phyloP scores from a whole-genome alignment of 2,329 filamentous ascomycete genomes.

The Cadophora malorum region DNA sequence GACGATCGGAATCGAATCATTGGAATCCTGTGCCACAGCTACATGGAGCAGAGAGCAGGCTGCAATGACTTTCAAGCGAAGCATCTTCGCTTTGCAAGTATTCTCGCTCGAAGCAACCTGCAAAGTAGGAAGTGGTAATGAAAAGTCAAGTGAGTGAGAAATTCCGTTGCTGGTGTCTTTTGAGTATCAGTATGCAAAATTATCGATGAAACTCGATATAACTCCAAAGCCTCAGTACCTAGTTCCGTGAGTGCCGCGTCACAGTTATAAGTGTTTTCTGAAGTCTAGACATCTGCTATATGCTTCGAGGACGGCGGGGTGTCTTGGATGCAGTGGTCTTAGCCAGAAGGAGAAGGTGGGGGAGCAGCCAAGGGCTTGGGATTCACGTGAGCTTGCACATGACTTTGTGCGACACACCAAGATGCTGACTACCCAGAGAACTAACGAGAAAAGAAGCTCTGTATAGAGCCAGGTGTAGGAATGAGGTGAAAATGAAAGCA shows the following conservation, averaged over 20 bases:
- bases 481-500: no score
- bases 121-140: not conserved
- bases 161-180: not conserved
- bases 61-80: not conserved
- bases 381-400: not conserved
- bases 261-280: not conserved
- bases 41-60: not conserved
- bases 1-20: not conserved
- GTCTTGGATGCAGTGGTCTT: conserved; percentile 2
- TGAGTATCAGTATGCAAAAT: not conserved
- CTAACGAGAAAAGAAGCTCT: no score
- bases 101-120: not conserved
- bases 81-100: not conserved
- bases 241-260: not conserved
- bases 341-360: conserved; percentile 13
- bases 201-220: not conserved
- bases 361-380: conserved; percentile 1
- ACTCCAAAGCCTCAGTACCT: not conserved
- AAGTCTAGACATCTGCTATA: not conserved
- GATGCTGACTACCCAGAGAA: no score
- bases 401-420: not conserved
- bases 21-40: not conserved
- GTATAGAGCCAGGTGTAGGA: no score
- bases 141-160: not conserved
- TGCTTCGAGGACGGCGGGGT: not conserved